Evolutionary conservation across 805 yeast genomes (phyloP).

Genomic region (Metschnikowia drakensbergensis): DNA sequence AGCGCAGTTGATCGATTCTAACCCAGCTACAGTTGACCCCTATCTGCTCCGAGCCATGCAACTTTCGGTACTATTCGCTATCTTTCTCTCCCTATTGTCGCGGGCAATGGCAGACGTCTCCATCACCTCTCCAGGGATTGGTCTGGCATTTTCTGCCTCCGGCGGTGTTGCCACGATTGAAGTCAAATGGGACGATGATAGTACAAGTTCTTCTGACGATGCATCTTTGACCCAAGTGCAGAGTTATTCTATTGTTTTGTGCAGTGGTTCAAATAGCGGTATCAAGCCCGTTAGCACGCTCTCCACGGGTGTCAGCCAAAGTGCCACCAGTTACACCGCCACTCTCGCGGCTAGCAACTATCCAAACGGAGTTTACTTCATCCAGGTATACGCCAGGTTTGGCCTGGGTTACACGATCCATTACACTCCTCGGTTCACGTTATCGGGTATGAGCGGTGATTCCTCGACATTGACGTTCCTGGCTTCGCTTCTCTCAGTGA

Average conservation of each 20-base stretch:
- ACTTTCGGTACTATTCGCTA: constrained; percentile 5
- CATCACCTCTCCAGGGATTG: constrained; percentile 40
- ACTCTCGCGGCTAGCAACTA: constrained; percentile 41
- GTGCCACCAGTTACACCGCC: constrained; percentile 37
- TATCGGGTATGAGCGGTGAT: constrained; percentile 72
- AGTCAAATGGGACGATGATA: constrained; percentile 50
- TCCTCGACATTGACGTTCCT: constrained; percentile 40
- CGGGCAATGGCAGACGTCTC: constrained; percentile 46
- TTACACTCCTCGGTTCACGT: constrained; percentile 61
- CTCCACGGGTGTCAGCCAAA: constrained; percentile 18
- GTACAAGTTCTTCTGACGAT: constrained; percentile 39
- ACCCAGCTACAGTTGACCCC: too few species aligned
- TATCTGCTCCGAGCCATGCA: constrained; percentile 7
- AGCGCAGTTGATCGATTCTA: too few species aligned
- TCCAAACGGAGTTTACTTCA: constrained; percentile 63
- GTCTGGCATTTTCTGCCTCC: constrained; percentile 36
- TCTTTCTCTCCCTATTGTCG: constrained; percentile 10
- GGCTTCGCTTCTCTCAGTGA: constrained; percentile 28
- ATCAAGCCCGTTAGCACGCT: constrained; percentile 40
- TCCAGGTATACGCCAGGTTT: constrained; percentile 60
- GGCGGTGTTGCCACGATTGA: constrained; percentile 31
- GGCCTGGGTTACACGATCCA: constrained; percentile 52
- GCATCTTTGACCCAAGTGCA: constrained; percentile 46
- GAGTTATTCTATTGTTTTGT: constrained; percentile 50
- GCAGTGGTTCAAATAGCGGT: constrained; percentile 60